Conservation (phyloP, 345 rosid genomes). For the Aquilaria yunnanensis region DNA sequence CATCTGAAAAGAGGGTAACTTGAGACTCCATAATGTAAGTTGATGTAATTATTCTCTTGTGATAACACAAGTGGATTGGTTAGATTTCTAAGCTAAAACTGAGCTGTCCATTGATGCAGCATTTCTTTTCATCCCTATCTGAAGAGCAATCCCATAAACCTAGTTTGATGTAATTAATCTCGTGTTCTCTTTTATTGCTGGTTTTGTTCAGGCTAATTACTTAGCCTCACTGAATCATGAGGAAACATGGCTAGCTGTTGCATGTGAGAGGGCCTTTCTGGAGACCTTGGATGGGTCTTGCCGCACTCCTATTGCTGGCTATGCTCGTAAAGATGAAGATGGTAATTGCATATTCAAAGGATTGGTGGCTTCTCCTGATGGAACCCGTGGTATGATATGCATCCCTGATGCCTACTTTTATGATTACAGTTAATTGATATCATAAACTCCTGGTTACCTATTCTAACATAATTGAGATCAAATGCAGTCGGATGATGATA, state of each 20-base stretch:
- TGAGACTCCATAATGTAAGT: too few species aligned
- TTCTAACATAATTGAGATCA: neutral
- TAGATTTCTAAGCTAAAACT: too few species aligned
- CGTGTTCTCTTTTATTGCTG: slow-evolving; percentile 1
- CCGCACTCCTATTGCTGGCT: slow-evolving; percentile 97
- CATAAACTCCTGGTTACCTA: slow-evolving; percentile 1
- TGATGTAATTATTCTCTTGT: too few species aligned
- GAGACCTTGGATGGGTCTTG: slow-evolving; percentile 89
- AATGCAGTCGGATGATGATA: neutral
- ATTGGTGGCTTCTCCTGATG: slow-evolving; percentile 93
- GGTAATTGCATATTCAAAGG: slow-evolving; percentile 87
- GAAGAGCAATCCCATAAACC: neutral
- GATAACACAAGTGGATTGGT: too few species aligned
- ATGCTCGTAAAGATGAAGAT: slow-evolving; percentile 64
- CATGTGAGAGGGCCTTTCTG: slow-evolving; percentile 90
- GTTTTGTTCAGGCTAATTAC: slow-evolving; percentile 50
- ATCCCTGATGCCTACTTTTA: neutral
- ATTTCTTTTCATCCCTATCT: too few species aligned
- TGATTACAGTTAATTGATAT: neutral
- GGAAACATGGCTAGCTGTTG: slow-evolving; percentile 85
- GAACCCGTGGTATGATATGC: slow-evolving; percentile 55
- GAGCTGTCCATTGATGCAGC: too few species aligned
- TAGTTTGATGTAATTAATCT: neutral
- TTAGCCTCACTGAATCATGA: slow-evolving; percentile 86
- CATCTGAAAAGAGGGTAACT: too few species aligned